Evolutionary conservation across 2,329 filamentous ascomycete genomes (phyloP), one percentile per base, ranked within the genome.

Genomic region (Emergomyces africanus): DNA sequence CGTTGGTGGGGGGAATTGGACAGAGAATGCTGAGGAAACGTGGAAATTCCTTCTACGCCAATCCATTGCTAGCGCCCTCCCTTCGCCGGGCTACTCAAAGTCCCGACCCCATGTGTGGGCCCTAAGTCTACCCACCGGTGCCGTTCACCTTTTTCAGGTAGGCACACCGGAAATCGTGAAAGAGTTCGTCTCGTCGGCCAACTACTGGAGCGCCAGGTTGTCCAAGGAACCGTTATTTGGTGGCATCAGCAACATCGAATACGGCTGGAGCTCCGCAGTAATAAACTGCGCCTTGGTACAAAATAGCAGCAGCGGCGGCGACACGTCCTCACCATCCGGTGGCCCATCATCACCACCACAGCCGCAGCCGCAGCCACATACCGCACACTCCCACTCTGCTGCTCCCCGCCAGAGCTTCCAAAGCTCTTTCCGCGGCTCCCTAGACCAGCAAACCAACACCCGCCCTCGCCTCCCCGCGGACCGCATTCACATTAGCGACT

Each of bases 1-100:
- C 6, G 94, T 97, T 1, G 94, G 94, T 64, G 94, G 94, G 61
- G 94, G 94, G 28, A 97, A 99, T 72, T 99, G 94, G 94, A 92
- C 92, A 72, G 91, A 96, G 65, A 97, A 95, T 69, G 94, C 94
- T 5, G 90, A 95, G 64, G 89, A 86, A 64, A 79, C 96, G 10
- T 91, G 89, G 66, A 87, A 86, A 23, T 97, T 96, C 72, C 85
- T 88, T 49, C 83, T 99, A 8, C 84, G 91, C 23, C 91, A 97
- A 71, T 95, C 91, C 0, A 88, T 97, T 64, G 94, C 94, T 12
- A 96, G 90, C 59, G 85, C 88, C 0, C 81, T 99, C 15, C 94
- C 94, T 9, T 82, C 90, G 0, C 92, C 94, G 0, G 94, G 94
- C 12, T 97, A 97, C 73, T 96, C 90, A 39, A 90, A 95, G 68